A percentile compares a stretch with the other conserved stretches of the same genome.
These are phyloP conservation scores for Theileria sp. DNA, from an alignment of 169 alveolate genomes.

Conservation along the genomic window DNA sequence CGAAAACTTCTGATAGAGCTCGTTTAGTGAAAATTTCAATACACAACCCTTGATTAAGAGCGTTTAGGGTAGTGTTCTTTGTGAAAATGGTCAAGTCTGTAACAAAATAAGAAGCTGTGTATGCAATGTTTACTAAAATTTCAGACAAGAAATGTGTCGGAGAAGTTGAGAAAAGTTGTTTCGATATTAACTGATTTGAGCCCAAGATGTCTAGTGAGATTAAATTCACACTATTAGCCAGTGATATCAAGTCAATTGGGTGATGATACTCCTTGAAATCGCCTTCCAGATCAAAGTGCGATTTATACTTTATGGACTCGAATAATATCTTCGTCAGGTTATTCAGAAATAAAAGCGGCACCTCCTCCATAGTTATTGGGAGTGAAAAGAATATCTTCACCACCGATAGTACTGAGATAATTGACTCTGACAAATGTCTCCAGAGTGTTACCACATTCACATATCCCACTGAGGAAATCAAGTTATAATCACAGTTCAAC, in stretches of 20 bases:
- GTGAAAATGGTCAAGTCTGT: not conserved
- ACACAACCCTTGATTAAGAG: slow-evolving; percentile 26
- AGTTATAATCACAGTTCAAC: not conserved
- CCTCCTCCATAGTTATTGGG: slow-evolving; percentile 14
- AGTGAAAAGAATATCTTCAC: slow-evolving; percentile 22
- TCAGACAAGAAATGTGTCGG: slow-evolving; percentile 28
- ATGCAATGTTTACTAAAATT: slow-evolving; percentile 25
- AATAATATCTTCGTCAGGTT: slow-evolving; percentile 24
- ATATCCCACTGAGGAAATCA: not conserved
- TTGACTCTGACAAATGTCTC: slow-evolving; percentile 47
- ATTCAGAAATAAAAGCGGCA: slow-evolving; percentile 32
- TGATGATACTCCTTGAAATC: slow-evolving; percentile 18
- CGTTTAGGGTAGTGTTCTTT: not conserved
- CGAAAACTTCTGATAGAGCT: slow-evolving; percentile 30
- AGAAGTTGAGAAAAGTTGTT: slow-evolving; percentile 37
- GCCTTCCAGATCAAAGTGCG: not conserved
- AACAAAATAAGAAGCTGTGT: slow-evolving; percentile 1
- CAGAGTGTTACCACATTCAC: slow-evolving; percentile 47
- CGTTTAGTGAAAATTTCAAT: slow-evolving; percentile 60
- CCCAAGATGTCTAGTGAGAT: slow-evolving; percentile 23
- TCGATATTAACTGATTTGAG: slow-evolving; percentile 22
- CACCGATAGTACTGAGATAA: slow-evolving; percentile 45
- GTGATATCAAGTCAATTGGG: slow-evolving; percentile 41
- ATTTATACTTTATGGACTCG: slow-evolving; percentile 16
- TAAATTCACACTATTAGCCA: slow-evolving; percentile 26